Evolutionary conservation across 75 land plant genomes (phyloP).

Genomic region (Pinus tabuliformis): DNA sequence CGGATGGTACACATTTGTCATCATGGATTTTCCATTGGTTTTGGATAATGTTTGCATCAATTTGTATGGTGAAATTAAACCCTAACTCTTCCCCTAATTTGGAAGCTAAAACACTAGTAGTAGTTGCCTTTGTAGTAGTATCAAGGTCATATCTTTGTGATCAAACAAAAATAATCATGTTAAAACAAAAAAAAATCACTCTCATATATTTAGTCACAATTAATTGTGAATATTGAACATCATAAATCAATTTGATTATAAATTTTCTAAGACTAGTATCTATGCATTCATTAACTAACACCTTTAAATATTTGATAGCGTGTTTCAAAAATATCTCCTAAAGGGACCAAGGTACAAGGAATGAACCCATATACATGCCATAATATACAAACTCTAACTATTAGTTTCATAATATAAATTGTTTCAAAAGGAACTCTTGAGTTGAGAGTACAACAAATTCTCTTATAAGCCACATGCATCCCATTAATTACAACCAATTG

Average conservation of each 20-base stretch:
- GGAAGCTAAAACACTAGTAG: constrained; percentile 87
- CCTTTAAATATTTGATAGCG: not conserved
- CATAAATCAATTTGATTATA: not conserved
- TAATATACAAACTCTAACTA: too few species aligned
- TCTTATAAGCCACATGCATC: not conserved
- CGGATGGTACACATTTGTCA: constrained; percentile 35
- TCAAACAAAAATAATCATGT: not conserved
- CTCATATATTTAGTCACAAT: not conserved
- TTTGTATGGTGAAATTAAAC: constrained; percentile 62
- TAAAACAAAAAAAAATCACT: not conserved
- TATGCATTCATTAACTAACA: not conserved
- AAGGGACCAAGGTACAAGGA: not conserved
- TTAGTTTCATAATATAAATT: too few species aligned
- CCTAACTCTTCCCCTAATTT: constrained; percentile 93
- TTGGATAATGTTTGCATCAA: constrained; percentile 23
- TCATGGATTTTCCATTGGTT: constrained; percentile 55
- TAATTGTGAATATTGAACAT: not conserved
- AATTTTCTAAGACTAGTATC: not conserved
- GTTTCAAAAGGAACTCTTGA: too few species aligned
- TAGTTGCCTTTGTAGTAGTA: constrained; percentile 93
- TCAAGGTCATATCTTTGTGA: constrained; percentile 90
- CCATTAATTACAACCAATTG: too few species aligned
- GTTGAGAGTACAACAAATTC: not conserved
- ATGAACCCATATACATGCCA: not conserved
- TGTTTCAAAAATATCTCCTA: not conserved